Conservation (phyloP, 257 asterid genomes). For the Hygrophila difformis region DNA sequence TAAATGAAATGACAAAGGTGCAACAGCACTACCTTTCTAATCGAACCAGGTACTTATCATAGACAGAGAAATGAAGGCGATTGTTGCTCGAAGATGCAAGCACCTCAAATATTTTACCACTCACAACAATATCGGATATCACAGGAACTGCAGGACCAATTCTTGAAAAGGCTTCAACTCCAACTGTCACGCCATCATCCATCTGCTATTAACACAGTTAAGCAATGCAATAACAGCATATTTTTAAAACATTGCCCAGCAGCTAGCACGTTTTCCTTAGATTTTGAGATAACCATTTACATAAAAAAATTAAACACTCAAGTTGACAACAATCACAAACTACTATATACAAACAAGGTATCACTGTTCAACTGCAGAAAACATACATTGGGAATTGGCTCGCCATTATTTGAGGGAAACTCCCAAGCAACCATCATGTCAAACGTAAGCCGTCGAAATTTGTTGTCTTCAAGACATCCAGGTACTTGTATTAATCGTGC, state of each 20-base stretch:
- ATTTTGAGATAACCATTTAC: too few relatives aligned
- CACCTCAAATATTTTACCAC: slow-evolving; percentile 63
- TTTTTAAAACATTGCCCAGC: too few relatives aligned
- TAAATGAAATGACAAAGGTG: neutral
- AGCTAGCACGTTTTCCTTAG: too few relatives aligned
- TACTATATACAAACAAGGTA: too few relatives aligned
- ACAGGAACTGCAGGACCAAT: slow-evolving; percentile 93
- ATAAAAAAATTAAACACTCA: too few relatives aligned
- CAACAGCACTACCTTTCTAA: slow-evolving; percentile 64
- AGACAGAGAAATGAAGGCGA: slow-evolving; percentile 67
- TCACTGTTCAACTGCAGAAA: slow-evolving; percentile 6
- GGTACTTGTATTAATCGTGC: slow-evolving; percentile 50
- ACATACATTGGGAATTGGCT: slow-evolving; percentile 49
- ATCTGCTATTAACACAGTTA: slow-evolving; percentile 33
- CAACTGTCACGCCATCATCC: slow-evolving; percentile 66
- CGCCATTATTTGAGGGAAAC: slow-evolving; percentile 53
- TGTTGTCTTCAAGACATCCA: slow-evolving; percentile 72
- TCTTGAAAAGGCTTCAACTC: slow-evolving; percentile 73
- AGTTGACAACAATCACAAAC: too few relatives aligned
- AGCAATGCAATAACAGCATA: too few relatives aligned
- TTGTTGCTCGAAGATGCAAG: slow-evolving; percentile 59
- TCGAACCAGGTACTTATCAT: slow-evolving; percentile 76
- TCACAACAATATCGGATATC: slow-evolving; percentile 60
- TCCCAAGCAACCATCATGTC: slow-evolving; percentile 99
- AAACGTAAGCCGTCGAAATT: slow-evolving; percentile 86